Conservation (phyloP, 108 stramenopile genomes). For the Skeletonema marinoi region DNA sequence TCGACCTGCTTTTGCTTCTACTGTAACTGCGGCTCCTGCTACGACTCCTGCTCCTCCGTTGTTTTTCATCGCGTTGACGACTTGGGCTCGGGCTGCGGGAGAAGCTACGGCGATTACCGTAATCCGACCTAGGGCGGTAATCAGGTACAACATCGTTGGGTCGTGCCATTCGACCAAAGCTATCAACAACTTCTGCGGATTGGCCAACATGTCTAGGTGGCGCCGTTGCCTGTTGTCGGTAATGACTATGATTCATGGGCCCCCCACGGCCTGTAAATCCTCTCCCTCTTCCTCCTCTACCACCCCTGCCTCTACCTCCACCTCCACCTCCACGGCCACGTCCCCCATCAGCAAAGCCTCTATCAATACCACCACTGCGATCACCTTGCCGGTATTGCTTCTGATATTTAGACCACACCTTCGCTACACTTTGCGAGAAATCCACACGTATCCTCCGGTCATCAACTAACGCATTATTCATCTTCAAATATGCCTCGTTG, state of each 20-base stretch:
- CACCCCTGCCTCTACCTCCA: slow-evolving; percentile 26
- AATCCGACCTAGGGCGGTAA: neutral
- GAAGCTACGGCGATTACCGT: neutral
- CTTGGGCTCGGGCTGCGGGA: slow-evolving; percentile 21
- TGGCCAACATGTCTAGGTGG: neutral
- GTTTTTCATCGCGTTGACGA: neutral
- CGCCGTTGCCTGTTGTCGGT: neutral
- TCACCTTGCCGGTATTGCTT: slow-evolving; percentile 36
- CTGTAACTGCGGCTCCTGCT: slow-evolving; percentile 11
- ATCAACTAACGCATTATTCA: slow-evolving; percentile 99
- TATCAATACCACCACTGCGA: slow-evolving; percentile 42
- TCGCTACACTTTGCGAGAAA: slow-evolving; percentile 96
- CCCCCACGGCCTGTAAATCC: neutral
- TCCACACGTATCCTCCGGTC: slow-evolving; percentile 98
- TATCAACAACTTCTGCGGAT: slow-evolving; percentile 4
- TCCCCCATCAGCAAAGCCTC: slow-evolving; percentile 38
- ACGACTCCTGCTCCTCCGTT: slow-evolving; percentile 5
- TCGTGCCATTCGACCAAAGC: slow-evolving; percentile 7
- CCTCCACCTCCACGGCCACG: slow-evolving; percentile 12
- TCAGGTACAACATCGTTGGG: neutral
- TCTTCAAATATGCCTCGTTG: slow-evolving; percentile 97
- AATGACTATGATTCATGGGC: neutral
- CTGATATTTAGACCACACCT: slow-evolving; percentile 89
- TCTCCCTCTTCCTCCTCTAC: slow-evolving; percentile 1
- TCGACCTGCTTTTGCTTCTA: neutral